Evolutionary conservation across 768 basidiomycete species (phyloP), one percentile per base, ranked within the genome.

Genomic region (Gloeophyllum trabeum): DNA sequence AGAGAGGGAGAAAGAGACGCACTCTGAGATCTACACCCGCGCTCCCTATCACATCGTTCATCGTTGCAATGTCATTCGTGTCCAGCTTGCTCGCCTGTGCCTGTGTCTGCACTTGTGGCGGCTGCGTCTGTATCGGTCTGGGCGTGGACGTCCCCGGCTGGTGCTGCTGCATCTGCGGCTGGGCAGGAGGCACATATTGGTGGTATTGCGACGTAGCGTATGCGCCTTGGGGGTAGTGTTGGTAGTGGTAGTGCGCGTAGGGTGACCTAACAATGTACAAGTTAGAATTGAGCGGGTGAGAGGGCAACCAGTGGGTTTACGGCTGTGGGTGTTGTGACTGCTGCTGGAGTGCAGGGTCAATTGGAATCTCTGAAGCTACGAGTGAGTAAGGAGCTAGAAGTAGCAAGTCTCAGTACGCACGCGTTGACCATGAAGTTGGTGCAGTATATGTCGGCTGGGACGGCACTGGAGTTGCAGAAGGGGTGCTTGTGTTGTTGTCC

Each of bases 1-100:
- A 12, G 24, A n/a, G 26, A 32, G 10, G 30, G 35, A 28, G 22
- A 24, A 42, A 22, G 13, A 24, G 14, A 59, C 70, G 47, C 48
- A 84, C 86, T 55, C 82, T 63, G n/a, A 91, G 62, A 61, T 91
- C 88, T 5, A 91, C 86, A 7, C 88, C 87, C 5, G 86, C 87
- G 53, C 85, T 87, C 4, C 86, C 88, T 1, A 91, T 62, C 3
- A 86, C 88, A 50, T 91, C 87, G 43, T 87, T 89, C 34, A 91
- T 53, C 5, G 81, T 84, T 7, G 85, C 75, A 24, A 89, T 73
- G 51, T 89, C 86, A 3, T 78, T 61, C 2, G 76, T 77, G 49
- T 83, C 82, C 43, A 77, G 44, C 25, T 50, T 43, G 35, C 35
- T 43, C 18, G 37, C n/a, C 6, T 43, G 24, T n/a, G n/a, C n/a